phyloP scores from a whole-genome alignment of 2,329 filamentous ascomycete genomes.

The Xylariaceae sp. region DNA sequence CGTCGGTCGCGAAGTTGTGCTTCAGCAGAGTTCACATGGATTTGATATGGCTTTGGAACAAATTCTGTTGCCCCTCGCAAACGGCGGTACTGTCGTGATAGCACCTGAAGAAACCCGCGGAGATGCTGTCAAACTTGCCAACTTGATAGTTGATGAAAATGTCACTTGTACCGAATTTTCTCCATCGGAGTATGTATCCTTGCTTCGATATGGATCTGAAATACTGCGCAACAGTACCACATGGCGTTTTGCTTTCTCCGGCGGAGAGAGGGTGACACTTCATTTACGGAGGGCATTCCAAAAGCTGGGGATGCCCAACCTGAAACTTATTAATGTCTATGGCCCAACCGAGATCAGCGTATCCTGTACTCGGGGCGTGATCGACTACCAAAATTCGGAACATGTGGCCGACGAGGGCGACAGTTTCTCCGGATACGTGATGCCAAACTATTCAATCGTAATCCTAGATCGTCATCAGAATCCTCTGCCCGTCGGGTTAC shows the following conservation, averaged over 20 bases:
- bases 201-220: not conserved
- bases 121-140: slow-evolving; percentile 33
- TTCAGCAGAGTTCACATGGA: slow-evolving; percentile 36
- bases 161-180: slow-evolving; percentile 34
- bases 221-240: not conserved
- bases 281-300: not conserved
- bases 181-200: slow-evolving; percentile 3
- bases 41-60: slow-evolving; percentile 37
- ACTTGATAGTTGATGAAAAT: slow-evolving; percentile 29
- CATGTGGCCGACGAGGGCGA: not conserved
- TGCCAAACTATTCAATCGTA: not conserved
- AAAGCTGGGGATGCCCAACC: not conserved
- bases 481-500: slow-evolving; percentile 9
- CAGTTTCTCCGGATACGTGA: not conserved
- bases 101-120: slow-evolving; percentile 25
- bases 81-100: slow-evolving; percentile 34
- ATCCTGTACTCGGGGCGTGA: not conserved
- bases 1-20: slow-evolving; percentile 17
- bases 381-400: not conserved
- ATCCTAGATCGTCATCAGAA: not conserved
- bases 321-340: slow-evolving; percentile 27
- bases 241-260: slow-evolving; percentile 7
- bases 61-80: slow-evolving; percentile 30
- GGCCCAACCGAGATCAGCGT: slow-evolving; percentile 26
- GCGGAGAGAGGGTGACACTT: not conserved